A percentile compares a stretch with the other conserved stretches of the same genome.
Evolutionary conservation across 2,329 filamentous ascomycete genomes (phyloP).

Genomic region (Aspergillus sp.): DNA sequence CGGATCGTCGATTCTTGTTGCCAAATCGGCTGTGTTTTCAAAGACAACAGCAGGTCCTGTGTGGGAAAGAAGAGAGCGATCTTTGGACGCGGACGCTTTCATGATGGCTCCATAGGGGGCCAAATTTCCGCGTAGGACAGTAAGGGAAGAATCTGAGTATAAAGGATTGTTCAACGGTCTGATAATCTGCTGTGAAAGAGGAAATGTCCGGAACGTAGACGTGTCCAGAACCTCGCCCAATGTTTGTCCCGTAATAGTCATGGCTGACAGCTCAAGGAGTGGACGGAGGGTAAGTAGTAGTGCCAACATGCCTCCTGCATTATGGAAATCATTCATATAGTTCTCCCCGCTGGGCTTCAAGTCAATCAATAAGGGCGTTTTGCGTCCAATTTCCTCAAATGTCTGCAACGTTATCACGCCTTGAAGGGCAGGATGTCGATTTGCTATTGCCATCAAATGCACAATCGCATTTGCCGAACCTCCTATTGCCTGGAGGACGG

Average conservation of each 20-base stretch:
- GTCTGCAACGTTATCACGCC: slow-evolving; percentile 41
- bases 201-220: slow-evolving; percentile 37
- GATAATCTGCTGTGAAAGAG: slow-evolving; percentile 38
- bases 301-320: slow-evolving; percentile 46
- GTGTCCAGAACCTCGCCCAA: slow-evolving; percentile 41
- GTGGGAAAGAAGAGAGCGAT: slow-evolving; percentile 39
- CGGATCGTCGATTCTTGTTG: slow-evolving; percentile 41
- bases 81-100: slow-evolving; percentile 47
- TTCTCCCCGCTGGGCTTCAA: slow-evolving; percentile 50
- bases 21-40: slow-evolving; percentile 42
- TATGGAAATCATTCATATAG: slow-evolving; percentile 51
- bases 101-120: slow-evolving; percentile 45
- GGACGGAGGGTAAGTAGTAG: slow-evolving; percentile 42
- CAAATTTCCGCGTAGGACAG: slow-evolving; percentile 43
- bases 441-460: slow-evolving; percentile 49
- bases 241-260: slow-evolving; percentile 43
- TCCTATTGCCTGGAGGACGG: slow-evolving; percentile 49
- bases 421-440: slow-evolving; percentile 44
- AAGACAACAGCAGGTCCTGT: slow-evolving; percentile 44
- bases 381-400: slow-evolving; percentile 44
- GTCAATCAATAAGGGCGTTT: slow-evolving; percentile 44
- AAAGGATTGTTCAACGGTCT: slow-evolving; percentile 41
- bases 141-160: slow-evolving; percentile 40
- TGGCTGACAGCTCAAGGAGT: slow-evolving; percentile 40
- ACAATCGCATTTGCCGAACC: slow-evolving; percentile 52